Conservation (phyloP, 2,329 filamentous ascomycete genomes). For the Aspergillus sp. region DNA sequence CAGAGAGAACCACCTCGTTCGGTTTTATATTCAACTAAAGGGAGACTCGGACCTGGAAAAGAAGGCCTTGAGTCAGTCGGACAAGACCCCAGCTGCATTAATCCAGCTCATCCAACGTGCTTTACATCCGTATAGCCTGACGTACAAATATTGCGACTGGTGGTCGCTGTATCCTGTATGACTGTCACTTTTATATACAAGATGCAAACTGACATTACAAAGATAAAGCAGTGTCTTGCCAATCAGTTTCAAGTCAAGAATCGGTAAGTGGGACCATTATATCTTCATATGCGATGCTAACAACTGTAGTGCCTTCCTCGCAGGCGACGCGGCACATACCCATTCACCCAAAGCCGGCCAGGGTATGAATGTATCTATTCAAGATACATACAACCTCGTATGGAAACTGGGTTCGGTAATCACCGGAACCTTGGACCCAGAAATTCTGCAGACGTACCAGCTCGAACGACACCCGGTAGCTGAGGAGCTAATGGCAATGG, state of each 20-base stretch:
- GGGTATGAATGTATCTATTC: slow-evolving; percentile 2
- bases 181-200: no score
- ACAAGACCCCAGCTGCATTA: slow-evolving; percentile 5
- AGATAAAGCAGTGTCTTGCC: slow-evolving; percentile 7
- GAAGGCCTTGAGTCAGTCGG: not conserved
- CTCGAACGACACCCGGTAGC: slow-evolving; percentile 61
- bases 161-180: slow-evolving; percentile 19
- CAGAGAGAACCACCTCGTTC: slow-evolving; percentile 17
- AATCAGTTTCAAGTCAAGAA: not conserved
- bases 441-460: slow-evolving; percentile 53
- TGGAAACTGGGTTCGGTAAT: slow-evolving; percentile 51
- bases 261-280: not conserved
- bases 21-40: slow-evolving; percentile 16
- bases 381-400: slow-evolving; percentile 2
- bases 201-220: not conserved
- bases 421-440: slow-evolving; percentile 38
- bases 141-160: slow-evolving; percentile 18
- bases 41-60: slow-evolving; percentile 1
- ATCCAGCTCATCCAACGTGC: slow-evolving; percentile 4
- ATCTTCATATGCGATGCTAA: not conserved
- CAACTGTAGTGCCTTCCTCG: not conserved
- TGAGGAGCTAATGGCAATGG: slow-evolving; percentile 65
- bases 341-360: slow-evolving; percentile 3
- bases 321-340: not conserved
- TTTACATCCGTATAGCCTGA: slow-evolving; percentile 14